A percentile compares a stretch with the other conserved stretches of the same genome.
These are phyloP conservation scores for Galeopsis tetrahit DNA, from an alignment of 257 asterid genomes.

Conservation along the genomic window DNA sequence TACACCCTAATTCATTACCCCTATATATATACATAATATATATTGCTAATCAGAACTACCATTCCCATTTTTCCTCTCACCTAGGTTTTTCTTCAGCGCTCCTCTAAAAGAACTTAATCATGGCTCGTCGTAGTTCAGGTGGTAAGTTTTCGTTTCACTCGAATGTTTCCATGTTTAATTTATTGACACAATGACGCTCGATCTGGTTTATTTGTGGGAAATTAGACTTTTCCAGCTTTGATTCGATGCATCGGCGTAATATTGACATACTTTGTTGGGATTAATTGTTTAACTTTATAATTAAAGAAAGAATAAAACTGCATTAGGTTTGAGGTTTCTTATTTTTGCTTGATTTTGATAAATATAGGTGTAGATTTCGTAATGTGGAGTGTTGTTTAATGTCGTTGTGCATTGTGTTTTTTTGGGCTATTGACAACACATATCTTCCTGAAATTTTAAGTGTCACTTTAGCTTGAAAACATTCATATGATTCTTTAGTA, in stretches of 20 bases:
- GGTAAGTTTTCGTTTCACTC: constrained; percentile 38
- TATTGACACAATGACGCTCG: background rate
- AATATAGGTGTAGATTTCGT: background rate
- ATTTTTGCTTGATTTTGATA: background rate
- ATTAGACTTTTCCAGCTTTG: background rate
- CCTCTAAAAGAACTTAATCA: constrained; percentile 22
- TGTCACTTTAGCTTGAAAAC: background rate
- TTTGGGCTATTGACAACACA: background rate
- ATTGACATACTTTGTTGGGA: too few relatives aligned
- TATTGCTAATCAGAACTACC: background rate
- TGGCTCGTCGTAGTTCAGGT: constrained; percentile 83
- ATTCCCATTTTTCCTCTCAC: background rate
- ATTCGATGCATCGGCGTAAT: background rate
- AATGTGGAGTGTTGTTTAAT: background rate
- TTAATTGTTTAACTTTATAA: background rate
- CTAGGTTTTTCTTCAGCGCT: constrained; percentile 12
- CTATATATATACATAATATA: background rate
- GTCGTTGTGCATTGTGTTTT: background rate
- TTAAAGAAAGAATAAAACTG: background rate
- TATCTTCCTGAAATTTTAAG: too few relatives aligned
- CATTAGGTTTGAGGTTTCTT: background rate
- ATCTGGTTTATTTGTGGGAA: background rate
- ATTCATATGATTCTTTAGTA: background rate
- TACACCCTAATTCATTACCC: too few relatives aligned
- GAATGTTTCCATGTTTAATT: background rate